Evolutionary conservation across 106 monocot species (phyloP).

Genomic region (Cymbidium sinense): DNA sequence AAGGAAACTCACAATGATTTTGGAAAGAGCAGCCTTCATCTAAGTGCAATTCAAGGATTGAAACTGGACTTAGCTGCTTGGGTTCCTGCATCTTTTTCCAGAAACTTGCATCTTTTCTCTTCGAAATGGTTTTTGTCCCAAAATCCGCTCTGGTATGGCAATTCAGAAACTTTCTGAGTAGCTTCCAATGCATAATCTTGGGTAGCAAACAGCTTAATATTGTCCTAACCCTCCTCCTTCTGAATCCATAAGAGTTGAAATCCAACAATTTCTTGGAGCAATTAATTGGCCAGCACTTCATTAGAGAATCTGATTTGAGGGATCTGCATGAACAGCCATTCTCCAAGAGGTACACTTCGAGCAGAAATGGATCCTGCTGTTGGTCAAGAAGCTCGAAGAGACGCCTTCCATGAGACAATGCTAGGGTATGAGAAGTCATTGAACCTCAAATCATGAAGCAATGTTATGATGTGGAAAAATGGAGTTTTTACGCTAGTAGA

Average conservation of each 20-base stretch:
- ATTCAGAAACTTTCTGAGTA: background rate
- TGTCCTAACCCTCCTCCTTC: background rate
- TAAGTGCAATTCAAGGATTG: background rate
- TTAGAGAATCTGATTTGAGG: background rate
- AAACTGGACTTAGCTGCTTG: conserved; percentile 1
- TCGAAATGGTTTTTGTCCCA: background rate
- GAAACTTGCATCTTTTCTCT: background rate
- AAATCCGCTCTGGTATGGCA: background rate
- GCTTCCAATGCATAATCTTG: background rate
- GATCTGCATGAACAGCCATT: too few relatives aligned
- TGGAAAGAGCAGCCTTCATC: background rate
- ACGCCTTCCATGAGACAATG: background rate
- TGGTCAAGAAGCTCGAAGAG: conserved; percentile 5
- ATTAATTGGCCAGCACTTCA: background rate
- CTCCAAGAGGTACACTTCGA: background rate
- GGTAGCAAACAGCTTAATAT: background rate
- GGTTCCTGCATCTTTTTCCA: background rate
- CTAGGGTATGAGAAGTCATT: background rate
- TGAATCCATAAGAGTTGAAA: background rate
- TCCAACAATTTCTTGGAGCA: background rate
- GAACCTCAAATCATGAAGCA: background rate
- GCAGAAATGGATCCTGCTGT: conserved; percentile 1
- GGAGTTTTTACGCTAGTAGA: background rate
- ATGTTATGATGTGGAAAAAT: too few relatives aligned
- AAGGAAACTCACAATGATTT: conserved; percentile 1